These are phyloP conservation scores for Suillus fuscotomentosus DNA, from an alignment of 768 basidiomycete genomes.

Conservation along the genomic window DNA sequence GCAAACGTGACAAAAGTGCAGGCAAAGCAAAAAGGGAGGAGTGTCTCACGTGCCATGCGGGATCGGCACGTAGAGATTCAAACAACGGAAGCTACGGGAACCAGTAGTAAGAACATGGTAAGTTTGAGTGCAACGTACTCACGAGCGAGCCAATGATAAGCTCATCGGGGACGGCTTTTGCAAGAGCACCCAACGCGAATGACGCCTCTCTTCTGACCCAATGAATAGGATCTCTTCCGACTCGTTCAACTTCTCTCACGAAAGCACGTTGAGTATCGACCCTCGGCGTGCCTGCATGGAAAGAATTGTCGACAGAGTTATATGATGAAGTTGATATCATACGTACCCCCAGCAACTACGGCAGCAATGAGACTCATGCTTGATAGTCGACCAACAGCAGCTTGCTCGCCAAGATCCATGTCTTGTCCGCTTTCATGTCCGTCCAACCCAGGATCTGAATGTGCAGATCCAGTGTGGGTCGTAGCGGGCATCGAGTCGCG, in stretches of 20 bases:
- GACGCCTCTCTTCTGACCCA: constrained; percentile 87
- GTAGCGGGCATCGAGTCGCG: neutral
- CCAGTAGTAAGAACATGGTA: constrained; percentile 6
- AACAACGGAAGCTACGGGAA: constrained; percentile 73
- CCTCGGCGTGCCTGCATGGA: constrained; percentile 47
- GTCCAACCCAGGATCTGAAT: constrained; percentile 14
- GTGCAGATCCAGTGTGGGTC: neutral
- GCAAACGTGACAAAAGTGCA: constrained; percentile 67
- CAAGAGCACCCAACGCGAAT: constrained; percentile 84
- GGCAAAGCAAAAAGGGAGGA: constrained; percentile 86
- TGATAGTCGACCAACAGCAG: constrained; percentile 80
- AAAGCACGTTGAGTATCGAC: constrained; percentile 60
- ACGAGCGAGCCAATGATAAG: constrained; percentile 65
- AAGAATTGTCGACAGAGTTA: constrained; percentile 8
- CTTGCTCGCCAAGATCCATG: constrained; percentile 57
- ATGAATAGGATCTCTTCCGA: constrained; percentile 61
- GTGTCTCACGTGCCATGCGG: constrained; percentile 81
- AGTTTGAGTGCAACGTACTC: constrained; percentile 21
- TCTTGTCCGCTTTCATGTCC: constrained; percentile 38
- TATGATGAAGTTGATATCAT: constrained; percentile 7
- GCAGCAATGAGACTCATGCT: constrained; percentile 94
- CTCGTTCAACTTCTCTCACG: constrained; percentile 71
- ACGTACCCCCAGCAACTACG: constrained; percentile 73
- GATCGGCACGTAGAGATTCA: constrained; percentile 64
- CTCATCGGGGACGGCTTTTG: constrained; percentile 82